These are phyloP conservation scores for Curvularia sp. DNA, from an alignment of 2,329 filamentous ascomycete genomes.

Conservation along the genomic window DNA sequence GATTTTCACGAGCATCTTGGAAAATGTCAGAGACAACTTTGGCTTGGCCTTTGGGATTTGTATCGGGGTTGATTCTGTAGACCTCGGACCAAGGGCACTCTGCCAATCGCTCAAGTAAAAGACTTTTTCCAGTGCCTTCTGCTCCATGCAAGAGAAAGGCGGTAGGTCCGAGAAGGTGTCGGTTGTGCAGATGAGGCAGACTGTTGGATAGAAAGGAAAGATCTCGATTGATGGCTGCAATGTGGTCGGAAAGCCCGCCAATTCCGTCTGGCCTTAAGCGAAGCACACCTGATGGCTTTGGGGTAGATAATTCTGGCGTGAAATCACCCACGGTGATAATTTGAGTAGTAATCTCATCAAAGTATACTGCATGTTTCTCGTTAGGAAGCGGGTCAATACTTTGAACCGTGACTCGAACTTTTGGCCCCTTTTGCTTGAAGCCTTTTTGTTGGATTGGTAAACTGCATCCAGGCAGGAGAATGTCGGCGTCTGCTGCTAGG, in stretches of 20 bases:
- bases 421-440: slow-evolving; percentile 57
- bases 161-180: slow-evolving; percentile 48
- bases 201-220: slow-evolving; percentile 53
- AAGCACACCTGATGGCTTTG: slow-evolving; percentile 23
- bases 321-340: slow-evolving; percentile 27
- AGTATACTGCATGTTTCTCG: slow-evolving; percentile 38
- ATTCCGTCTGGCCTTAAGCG: slow-evolving; percentile 59
- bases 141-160: slow-evolving; percentile 80
- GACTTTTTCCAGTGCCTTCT: slow-evolving; percentile 82
- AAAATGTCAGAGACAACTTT: slow-evolving; percentile 71
- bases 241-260: slow-evolving; percentile 71
- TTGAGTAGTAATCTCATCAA: slow-evolving; percentile 36
- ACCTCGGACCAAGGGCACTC: slow-evolving; percentile 72
- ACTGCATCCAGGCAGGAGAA: slow-evolving; percentile 72
- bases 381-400: slow-evolving; percentile 57
- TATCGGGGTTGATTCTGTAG: slow-evolving; percentile 63
- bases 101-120: slow-evolving; percentile 72
- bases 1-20: slow-evolving; percentile 68
- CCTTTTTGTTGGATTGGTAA: slow-evolving; percentile 64
- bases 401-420: slow-evolving; percentile 65
- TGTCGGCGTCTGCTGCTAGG: slow-evolving; percentile 65
- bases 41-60: slow-evolving; percentile 54
- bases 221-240: slow-evolving; percentile 70
- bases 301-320: slow-evolving; percentile 10
- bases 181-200: slow-evolving; percentile 24